These are phyloP conservation scores for Talaromyces stipitatus DNA, from an alignment of 495 filamentous ascomycete genomes.

Conservation along the genomic window DNA sequence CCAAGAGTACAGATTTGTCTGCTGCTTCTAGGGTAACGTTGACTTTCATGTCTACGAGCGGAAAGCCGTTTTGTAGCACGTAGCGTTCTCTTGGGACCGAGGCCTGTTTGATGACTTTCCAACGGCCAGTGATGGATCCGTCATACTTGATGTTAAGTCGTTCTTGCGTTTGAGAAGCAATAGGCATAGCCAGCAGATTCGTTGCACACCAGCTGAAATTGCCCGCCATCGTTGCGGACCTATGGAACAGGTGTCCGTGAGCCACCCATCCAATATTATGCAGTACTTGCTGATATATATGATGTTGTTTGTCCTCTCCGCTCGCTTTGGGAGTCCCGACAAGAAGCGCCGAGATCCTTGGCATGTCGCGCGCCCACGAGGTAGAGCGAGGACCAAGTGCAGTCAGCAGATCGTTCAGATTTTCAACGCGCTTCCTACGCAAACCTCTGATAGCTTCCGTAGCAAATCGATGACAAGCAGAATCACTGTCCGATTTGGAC, in stretches of 20 bases:
- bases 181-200: constrained; percentile 9
- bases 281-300: constrained; percentile 10
- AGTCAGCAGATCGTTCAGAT: constrained; percentile 12
- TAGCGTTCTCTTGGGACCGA: background rate
- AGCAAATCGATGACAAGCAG: constrained; percentile 5
- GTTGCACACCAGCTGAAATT: constrained; percentile 12
- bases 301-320: constrained; percentile 3
- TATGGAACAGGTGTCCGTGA: constrained; percentile 13
- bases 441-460: constrained; percentile 10
- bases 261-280: constrained; percentile 3
- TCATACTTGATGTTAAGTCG: background rate
- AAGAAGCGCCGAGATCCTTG: constrained; percentile 15
- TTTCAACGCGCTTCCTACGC: constrained; percentile 4
- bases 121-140: constrained; percentile 3
- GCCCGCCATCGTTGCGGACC: constrained; percentile 9
- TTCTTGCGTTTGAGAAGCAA: background rate
- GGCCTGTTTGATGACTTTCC: constrained; percentile 3
- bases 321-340: constrained; percentile 1
- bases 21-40: background rate
- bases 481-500: constrained; percentile 5
- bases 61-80: background rate
- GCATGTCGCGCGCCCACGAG: constrained; percentile 15
- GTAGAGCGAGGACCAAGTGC: constrained; percentile 13
- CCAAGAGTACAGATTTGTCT: background rate
- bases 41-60: background rate